phyloP scores from a whole-genome alignment of 768 basidiomycete genomes.

The Tephrocybe sp. region DNA sequence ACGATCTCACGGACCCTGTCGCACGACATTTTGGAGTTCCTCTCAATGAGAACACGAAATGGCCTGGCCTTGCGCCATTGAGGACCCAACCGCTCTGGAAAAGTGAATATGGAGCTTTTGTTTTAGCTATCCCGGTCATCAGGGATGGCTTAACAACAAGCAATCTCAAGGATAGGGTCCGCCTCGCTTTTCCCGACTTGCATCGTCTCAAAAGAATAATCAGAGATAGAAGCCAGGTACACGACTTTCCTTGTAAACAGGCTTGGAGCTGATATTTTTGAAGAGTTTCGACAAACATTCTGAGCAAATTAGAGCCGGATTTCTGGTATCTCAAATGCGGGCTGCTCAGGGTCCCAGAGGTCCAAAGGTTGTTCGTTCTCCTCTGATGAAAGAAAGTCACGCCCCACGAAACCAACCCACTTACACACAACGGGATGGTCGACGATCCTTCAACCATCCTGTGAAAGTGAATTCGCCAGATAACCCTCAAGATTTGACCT shows the following conservation, averaged over 20 bases:
- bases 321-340: neutral
- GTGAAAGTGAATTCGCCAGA: neutral
- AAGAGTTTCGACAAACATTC: conserved; percentile 11
- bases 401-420: neutral
- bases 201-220: conserved; percentile 21
- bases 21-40: conserved; percentile 34
- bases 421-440: neutral
- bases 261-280: neutral
- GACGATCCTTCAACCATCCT: neutral
- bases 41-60: conserved; percentile 25
- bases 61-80: conserved; percentile 28
- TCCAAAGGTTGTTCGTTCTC: neutral
- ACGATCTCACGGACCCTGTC: conserved; percentile 22
- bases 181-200: conserved; percentile 23
- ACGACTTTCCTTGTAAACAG: neutral
- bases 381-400: neutral
- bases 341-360: no score
- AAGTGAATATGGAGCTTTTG: conserved; percentile 22
- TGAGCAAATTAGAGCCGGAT: conserved; percentile 7
- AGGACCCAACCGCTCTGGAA: conserved; percentile 29
- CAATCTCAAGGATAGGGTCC: conserved; percentile 12
- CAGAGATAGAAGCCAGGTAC: conserved; percentile 11
- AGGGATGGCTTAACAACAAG: conserved; percentile 13
- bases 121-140: conserved; percentile 32
- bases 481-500: conserved; percentile 12